Conservation (phyloP, 352 stramenopile species). For the Pythium phragmiticola region DNA sequence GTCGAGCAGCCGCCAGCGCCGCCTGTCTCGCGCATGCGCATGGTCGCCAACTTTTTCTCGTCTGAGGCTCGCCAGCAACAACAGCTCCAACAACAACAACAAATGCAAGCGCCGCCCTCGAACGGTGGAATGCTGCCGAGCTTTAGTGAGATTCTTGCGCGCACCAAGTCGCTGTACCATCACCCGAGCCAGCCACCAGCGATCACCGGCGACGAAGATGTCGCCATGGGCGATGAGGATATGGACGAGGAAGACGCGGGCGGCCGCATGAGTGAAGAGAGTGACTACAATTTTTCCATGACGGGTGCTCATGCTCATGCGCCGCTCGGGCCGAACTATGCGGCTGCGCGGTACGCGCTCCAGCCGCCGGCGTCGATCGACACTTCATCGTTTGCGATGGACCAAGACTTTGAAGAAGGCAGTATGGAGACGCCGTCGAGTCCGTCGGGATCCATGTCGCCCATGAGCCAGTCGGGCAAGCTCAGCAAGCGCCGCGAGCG, state of each 20-base stretch:
- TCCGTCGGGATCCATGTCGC: conserved; percentile 40
- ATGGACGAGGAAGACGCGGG: conserved; percentile 19
- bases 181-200: conserved; percentile 32
- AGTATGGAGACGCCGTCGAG: conserved; percentile 35
- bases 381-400: conserved; percentile 10
- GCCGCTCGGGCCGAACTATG: conserved; percentile 21
- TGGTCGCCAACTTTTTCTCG: conserved; percentile 55
- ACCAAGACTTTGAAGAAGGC: conserved; percentile 8
- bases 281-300: conserved; percentile 2
- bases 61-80: conserved; percentile 25
- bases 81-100: conserved; percentile 24
- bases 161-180: conserved; percentile 65
- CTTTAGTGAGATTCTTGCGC: conserved; percentile 62
- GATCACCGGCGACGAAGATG: conserved; percentile 5
- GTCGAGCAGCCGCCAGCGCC: conserved; percentile 30
- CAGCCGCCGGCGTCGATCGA: conserved; percentile 21
- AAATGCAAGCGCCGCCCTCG: conserved; percentile 25
- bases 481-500: conserved; percentile 74
- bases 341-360: conserved; percentile 21
- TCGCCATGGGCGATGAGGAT: conserved; percentile 21
- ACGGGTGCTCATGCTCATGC: not conserved
- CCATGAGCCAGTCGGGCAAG: conserved; percentile 57
- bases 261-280: not conserved
- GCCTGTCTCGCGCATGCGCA: conserved; percentile 27
- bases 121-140: conserved; percentile 42